Conservation (phyloP, 2,329 filamentous ascomycete genomes). For the Fusarium bulbicola region DNA sequence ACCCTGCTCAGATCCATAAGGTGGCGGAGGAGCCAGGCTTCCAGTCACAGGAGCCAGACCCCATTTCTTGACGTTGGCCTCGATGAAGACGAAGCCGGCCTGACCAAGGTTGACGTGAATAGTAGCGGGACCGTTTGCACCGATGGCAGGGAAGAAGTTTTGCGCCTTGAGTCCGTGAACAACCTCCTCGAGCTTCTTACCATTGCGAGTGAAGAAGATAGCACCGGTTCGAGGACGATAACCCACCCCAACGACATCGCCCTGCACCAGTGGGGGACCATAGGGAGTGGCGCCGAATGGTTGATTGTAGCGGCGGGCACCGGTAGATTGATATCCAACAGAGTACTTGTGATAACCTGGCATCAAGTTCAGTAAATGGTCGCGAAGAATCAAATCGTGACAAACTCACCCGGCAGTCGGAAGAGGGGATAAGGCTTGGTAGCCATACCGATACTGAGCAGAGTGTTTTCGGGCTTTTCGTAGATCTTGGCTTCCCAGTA, state of each 20-base stretch:
- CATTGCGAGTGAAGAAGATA: conserved; percentile 98
- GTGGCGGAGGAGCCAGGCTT: conserved; percentile 91
- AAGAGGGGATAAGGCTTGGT: conserved; percentile 98
- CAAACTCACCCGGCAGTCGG: conserved; percentile 80
- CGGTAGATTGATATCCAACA: conserved; percentile 88
- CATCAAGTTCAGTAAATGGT: conserved; percentile 35
- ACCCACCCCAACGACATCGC: conserved; percentile 94
- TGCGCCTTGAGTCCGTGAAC: conserved; percentile 91
- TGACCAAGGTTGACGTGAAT: conserved; percentile 98
- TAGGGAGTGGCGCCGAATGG: conserved; percentile 85
- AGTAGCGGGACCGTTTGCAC: conserved; percentile 90
- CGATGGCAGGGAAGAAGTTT: conserved; percentile 98
- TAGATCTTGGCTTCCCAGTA: conserved; percentile 99
- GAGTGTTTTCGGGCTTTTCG: conserved; percentile 90
- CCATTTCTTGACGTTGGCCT: conserved; percentile 99
- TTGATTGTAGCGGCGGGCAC: conserved; percentile 89
- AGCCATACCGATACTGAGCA: conserved; percentile 90
- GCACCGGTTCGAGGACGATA: conserved; percentile 94
- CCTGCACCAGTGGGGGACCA: conserved; percentile 86
- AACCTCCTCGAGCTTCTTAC: conserved; percentile 95
- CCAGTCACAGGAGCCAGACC: conserved; percentile 95
- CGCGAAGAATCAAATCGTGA: conserved; percentile 1
- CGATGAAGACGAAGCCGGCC: conserved; percentile 97
- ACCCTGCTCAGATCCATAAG: conserved; percentile 96
- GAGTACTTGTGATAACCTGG: conserved; percentile 89